phyloP scores from a whole-genome alignment of 2,329 filamentous ascomycete genomes.

The Botrytis squamosa region DNA sequence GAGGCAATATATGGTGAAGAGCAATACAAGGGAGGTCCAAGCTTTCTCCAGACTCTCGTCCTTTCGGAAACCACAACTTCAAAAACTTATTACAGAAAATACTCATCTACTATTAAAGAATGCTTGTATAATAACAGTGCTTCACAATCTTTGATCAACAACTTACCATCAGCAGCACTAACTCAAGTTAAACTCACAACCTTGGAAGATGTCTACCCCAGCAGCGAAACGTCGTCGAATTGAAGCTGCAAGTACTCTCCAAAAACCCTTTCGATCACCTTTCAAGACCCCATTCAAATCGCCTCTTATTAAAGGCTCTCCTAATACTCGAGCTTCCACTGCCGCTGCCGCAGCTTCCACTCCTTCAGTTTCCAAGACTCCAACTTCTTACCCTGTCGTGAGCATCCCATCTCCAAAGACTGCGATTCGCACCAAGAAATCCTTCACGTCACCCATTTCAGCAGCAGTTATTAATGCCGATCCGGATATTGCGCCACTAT shows the following conservation, averaged over 20 bases:
- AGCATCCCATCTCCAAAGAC: slow-evolving; percentile 19
- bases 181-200: slow-evolving; percentile 23
- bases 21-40: neutral
- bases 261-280: slow-evolving; percentile 72
- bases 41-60: neutral
- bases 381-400: slow-evolving; percentile 10
- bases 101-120: neutral
- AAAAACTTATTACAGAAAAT: neutral
- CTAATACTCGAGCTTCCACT: slow-evolving; percentile 25
- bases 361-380: slow-evolving; percentile 13
- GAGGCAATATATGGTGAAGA: neutral
- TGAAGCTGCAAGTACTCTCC: slow-evolving; percentile 57
- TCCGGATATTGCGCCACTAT: slow-evolving; percentile 37
- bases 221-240: slow-evolving; percentile 63
- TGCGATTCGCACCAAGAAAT: slow-evolving; percentile 27
- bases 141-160: slow-evolving; percentile 29
- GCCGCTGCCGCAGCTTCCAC: slow-evolving; percentile 13
- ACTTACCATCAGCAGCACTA: slow-evolving; percentile 35
- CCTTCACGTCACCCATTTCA: slow-evolving; percentile 38
- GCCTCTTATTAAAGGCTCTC: slow-evolving; percentile 24
- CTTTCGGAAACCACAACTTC: neutral
- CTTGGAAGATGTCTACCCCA: slow-evolving; percentile 46
- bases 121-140: slow-evolving; percentile 21
- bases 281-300: slow-evolving; percentile 49
- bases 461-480: slow-evolving; percentile 36